These are phyloP conservation scores for Penicillium verhagenii DNA, from an alignment of 495 filamentous ascomycete species.

Conservation along the genomic window DNA sequence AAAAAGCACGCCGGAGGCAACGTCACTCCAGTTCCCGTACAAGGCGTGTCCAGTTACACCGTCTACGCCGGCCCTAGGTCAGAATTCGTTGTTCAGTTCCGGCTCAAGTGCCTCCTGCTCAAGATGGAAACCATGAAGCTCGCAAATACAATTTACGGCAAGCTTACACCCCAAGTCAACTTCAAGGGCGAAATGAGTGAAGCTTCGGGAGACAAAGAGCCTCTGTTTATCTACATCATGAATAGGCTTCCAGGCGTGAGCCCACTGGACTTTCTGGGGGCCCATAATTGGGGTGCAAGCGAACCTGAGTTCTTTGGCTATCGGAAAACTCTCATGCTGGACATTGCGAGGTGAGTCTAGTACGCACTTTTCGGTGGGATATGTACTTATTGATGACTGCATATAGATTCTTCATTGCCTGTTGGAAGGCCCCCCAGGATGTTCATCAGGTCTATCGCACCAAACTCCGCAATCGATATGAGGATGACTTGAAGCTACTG, in stretches of 20 bases:
- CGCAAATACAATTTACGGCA: constrained; percentile 30
- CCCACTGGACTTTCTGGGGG: neutral
- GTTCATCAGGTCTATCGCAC: constrained; percentile 26
- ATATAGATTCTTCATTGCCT: constrained; percentile 35
- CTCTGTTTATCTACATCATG: neutral
- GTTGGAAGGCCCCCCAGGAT: constrained; percentile 32
- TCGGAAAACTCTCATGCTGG: neutral
- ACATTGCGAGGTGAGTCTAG: neutral
- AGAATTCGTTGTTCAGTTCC: constrained; percentile 44
- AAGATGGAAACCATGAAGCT: constrained; percentile 27
- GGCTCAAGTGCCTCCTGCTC: constrained; percentile 33
- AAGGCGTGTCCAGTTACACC: constrained; percentile 46
- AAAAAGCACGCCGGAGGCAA: constrained; percentile 30
- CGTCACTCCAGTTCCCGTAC: constrained; percentile 35
- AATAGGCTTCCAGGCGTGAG: neutral
- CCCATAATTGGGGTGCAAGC: neutral
- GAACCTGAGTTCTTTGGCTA: neutral
- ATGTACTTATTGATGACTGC: constrained; percentile 6
- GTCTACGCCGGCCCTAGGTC: constrained; percentile 38
- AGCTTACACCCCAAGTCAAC: constrained; percentile 16
- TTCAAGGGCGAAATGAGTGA: neutral
- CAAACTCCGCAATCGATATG: constrained; percentile 18
- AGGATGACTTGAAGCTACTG: constrained; percentile 19
- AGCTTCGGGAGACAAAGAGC: neutral
- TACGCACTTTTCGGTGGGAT: too few species aligned